phyloP scores from a whole-genome alignment of 306 rosid species.

The Acacia crassicarpa region DNA sequence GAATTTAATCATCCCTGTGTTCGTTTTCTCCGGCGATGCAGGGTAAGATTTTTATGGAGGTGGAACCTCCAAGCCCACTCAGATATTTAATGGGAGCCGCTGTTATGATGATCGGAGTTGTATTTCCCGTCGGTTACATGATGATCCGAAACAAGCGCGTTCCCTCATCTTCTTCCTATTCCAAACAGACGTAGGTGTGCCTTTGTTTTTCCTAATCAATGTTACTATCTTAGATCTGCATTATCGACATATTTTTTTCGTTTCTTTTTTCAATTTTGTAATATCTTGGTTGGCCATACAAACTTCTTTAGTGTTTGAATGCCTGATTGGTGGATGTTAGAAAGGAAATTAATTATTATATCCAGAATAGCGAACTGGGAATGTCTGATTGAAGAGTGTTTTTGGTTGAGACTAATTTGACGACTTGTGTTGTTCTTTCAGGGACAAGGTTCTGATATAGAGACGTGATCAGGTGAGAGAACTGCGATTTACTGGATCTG shows the following conservation, averaged over 20 bases:
- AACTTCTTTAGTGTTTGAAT: neutral
- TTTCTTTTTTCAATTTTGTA: neutral
- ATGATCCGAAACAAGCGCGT: conserved; percentile 97
- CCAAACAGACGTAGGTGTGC: conserved; percentile 99
- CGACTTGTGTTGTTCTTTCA: conserved; percentile 36
- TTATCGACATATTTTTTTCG: neutral
- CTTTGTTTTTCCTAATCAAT: conserved; percentile 21
- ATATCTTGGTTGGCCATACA: neutral
- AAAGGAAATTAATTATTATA: neutral
- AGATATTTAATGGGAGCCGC: conserved; percentile 87
- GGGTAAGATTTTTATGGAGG: conserved; percentile 63
- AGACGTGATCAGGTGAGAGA: conserved; percentile 30
- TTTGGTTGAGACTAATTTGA: conserved; percentile 15
- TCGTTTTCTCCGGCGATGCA: conserved; percentile 44
- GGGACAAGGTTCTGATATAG: conserved; percentile 59
- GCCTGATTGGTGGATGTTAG: neutral
- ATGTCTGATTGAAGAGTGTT: neutral
- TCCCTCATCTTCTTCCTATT: conserved; percentile 81
- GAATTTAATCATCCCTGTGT: neutral
- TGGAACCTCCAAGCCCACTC: conserved; percentile 83
- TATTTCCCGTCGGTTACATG: conserved; percentile 96
- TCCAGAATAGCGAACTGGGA: neutral
- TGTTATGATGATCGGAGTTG: conserved; percentile 95
- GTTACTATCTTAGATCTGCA: neutral
- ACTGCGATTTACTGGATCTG: conserved; percentile 35